These are phyloP conservation scores for Euphorbia lathyris DNA, from an alignment of 345 rosid species.

Conservation along the genomic window DNA sequence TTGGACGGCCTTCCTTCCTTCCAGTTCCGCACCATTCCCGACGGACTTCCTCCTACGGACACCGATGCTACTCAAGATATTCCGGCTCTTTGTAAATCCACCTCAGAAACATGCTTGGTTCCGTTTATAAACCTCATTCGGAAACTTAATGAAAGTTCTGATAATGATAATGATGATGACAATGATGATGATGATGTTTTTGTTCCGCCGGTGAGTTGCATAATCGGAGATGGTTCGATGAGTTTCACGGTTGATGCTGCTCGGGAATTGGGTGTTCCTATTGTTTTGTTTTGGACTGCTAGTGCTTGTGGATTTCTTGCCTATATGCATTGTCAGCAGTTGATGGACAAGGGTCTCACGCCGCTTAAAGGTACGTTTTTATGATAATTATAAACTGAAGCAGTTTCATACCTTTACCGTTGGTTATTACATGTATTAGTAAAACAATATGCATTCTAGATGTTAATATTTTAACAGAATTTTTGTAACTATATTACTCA, in stretches of 20 bases:
- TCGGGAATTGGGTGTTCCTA: conserved; percentile 12
- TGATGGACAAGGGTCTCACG: conserved; percentile 7
- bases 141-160: not conserved
- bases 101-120: not conserved
- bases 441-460: too few species aligned
- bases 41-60: conserved; percentile 18
- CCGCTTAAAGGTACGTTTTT: conserved; percentile 19
- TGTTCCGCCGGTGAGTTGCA: conserved; percentile 19
- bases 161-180: too few species aligned
- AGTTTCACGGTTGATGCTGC: conserved; percentile 19
- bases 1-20: conserved; percentile 18
- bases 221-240: conserved; percentile 12
- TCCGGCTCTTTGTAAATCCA: conserved; percentile 16
- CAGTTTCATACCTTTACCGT: too few species aligned
- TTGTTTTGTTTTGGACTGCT: conserved; percentile 20
- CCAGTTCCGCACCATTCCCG: conserved; percentile 18
- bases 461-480: too few species aligned
- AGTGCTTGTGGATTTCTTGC: conserved; percentile 21
- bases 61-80: conserved; percentile 17
- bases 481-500: too few species aligned
- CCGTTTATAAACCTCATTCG: conserved; percentile 11
- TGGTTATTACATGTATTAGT: too few species aligned
- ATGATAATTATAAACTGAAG: too few species aligned
- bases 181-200: too few species aligned
- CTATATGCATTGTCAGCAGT: conserved; percentile 3